Evolutionary conservation across 2,329 filamentous ascomycete genomes (phyloP), one percentile per base, ranked within the genome.

Genomic region (Microcera coccophila): DNA sequence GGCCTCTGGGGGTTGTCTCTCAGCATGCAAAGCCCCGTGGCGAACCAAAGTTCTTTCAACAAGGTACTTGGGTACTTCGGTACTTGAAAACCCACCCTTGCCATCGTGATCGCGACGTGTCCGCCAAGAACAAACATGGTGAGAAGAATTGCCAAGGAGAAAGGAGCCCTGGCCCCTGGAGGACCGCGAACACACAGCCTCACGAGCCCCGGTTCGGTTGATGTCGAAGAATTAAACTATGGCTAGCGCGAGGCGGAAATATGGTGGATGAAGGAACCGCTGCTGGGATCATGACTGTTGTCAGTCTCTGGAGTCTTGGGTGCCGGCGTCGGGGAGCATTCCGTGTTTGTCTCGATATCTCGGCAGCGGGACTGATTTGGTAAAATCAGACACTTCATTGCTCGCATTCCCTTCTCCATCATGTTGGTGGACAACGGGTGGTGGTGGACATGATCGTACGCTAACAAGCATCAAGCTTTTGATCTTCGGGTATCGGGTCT

Each of bases 401-500:
- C n/a, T n/a, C n/a, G n/a, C n/a, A n/a, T n/a, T n/a, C 18, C 44
- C 52, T 48, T 54, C 52, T 35, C 31, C n/a, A n/a, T n/a, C n/a
- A n/a, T n/a, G n/a, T n/a, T n/a, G n/a, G n/a, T n/a, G n/a, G n/a
- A 4, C n/a, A 12, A 15, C 20, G 17, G 20, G 22, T 15, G 20
- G 3, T 43, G n/a, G 38, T 45, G 40, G 45, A 39, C 32, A 42
- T 39, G 50, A 41, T 39, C 33, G 48, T 54, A 31, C 44, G 41
- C 53, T 55, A 55, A 36, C 18, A 24, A 45, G 38, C 44, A 56
- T 53, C 53, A 55, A 55, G 53, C 53, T 56, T 53, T 55, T 17
- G 46, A 50, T 54, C 50, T 49, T 18, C 9, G 26, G 15, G 15
- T 32, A 17, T n/a, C 29, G 15, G 12, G 22, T 26, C 22, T 7